Evolutionary conservation across 148 eudicot genomes (phyloP).

Genomic region (Silene conica): DNA sequence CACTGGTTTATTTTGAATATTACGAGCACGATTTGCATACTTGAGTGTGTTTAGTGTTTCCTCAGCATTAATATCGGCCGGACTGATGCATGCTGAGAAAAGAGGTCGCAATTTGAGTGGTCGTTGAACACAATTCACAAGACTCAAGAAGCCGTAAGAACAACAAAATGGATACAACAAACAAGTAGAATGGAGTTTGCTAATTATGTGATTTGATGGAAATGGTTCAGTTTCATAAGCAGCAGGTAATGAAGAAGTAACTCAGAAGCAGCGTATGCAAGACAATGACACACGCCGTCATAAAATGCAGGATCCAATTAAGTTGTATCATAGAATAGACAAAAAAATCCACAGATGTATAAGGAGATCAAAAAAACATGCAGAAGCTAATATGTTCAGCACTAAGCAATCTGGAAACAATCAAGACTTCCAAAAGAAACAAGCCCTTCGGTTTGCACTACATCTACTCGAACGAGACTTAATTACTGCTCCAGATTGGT

Average conservation of each 20-base stretch:
- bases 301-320: neutral
- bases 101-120: slow-evolving; percentile 10
- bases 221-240: neutral
- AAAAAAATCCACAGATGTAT: neutral
- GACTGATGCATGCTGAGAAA: slow-evolving; percentile 94
- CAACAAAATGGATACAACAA: neutral
- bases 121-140: neutral
- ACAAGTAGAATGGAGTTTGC: neutral
- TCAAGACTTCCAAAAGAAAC: neutral
- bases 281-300: neutral
- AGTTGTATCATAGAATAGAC: neutral
- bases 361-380: neutral
- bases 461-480: neutral
- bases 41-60: slow-evolving; percentile 98
- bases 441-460: neutral
- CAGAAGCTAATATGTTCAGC: neutral
- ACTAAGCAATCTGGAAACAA: neutral
- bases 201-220: neutral
- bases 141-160: neutral
- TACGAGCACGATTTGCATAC: slow-evolving; percentile 98
- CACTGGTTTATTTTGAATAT: slow-evolving; percentile 95
- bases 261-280: neutral
- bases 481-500: neutral
- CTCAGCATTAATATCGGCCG: slow-evolving; percentile 98
- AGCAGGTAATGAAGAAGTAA: neutral